Evolutionary conservation across 345 rosid species (phyloP).

Genomic region (Heritiera fomes): DNA sequence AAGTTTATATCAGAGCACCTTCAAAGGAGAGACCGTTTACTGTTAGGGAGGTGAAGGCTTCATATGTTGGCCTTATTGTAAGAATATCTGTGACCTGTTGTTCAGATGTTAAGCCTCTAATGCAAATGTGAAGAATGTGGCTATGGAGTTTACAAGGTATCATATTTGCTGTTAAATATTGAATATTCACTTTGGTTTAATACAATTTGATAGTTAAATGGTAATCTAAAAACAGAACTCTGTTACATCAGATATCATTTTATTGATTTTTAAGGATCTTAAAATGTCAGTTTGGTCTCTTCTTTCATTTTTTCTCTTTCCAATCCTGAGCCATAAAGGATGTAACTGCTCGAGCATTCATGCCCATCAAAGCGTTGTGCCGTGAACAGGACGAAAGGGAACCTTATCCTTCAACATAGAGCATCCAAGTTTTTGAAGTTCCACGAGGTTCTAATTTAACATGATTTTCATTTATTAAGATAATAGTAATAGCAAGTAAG

Average conservation of each 20-base stretch:
- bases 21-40: conserved; percentile 76
- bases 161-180: background rate
- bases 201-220: background rate
- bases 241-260: background rate
- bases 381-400: conserved; percentile 65
- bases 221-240: background rate
- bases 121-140: conserved; percentile 99
- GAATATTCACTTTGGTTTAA: background rate
- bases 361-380: conserved; percentile 79
- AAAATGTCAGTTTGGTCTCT: background rate
- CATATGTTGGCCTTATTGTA: conserved; percentile 88
- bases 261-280: background rate
- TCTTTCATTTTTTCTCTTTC: conserved; percentile 14
- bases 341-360: conserved; percentile 89
- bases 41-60: conserved; percentile 94
- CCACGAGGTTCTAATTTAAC: conserved; percentile 72
- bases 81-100: conserved; percentile 87
- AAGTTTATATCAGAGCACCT: conserved; percentile 77
- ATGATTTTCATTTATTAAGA: conserved; percentile 6
- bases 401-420: conserved; percentile 93
- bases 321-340: conserved; percentile 51
- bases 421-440: conserved; percentile 98
- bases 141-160: conserved; percentile 92
- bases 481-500: background rate
- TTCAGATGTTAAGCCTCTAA: conserved; percentile 97